Evolutionary conservation across 2,329 filamentous ascomycete species (phyloP).

Genomic region (Aschersonia sp.): DNA sequence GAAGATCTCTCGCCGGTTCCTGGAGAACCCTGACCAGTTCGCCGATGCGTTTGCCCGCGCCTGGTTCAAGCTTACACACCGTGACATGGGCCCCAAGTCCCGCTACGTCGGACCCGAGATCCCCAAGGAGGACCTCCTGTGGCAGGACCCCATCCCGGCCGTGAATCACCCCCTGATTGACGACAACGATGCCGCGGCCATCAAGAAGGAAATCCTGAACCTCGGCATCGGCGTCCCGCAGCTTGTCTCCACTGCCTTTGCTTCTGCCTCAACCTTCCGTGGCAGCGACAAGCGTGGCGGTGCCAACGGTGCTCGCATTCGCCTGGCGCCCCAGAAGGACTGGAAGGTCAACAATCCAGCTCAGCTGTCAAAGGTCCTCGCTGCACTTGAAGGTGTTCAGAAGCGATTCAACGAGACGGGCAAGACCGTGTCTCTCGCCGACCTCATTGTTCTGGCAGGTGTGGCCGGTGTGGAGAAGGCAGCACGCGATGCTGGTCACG

Average conservation of each 20-base stretch:
- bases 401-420: constrained; percentile 48
- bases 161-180: constrained; percentile 42
- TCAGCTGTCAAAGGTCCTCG: constrained; percentile 47
- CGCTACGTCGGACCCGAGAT: constrained; percentile 65
- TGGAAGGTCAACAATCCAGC: constrained; percentile 64
- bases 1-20: constrained; percentile 60
- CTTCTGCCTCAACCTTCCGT: constrained; percentile 57
- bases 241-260: constrained; percentile 54
- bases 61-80: constrained; percentile 76
- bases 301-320: constrained; percentile 67
- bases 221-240: constrained; percentile 44
- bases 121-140: constrained; percentile 52
- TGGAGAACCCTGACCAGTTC: constrained; percentile 53
- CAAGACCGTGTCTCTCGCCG: constrained; percentile 66
- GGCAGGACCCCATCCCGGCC: constrained; percentile 60
- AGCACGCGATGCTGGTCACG: constrained; percentile 28
- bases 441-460: constrained; percentile 65
- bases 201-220: constrained; percentile 56
- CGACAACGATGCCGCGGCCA: constrained; percentile 43
- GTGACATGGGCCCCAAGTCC: constrained; percentile 57
- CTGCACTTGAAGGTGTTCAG: constrained; percentile 49
- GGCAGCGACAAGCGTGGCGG: constrained; percentile 69
- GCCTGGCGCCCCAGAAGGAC: constrained; percentile 54
- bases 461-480: constrained; percentile 59
- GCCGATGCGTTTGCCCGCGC: constrained; percentile 55